phyloP scores from a whole-genome alignment of 2,329 filamentous ascomycete genomes.

The Macroventuria anomochaeta region DNA sequence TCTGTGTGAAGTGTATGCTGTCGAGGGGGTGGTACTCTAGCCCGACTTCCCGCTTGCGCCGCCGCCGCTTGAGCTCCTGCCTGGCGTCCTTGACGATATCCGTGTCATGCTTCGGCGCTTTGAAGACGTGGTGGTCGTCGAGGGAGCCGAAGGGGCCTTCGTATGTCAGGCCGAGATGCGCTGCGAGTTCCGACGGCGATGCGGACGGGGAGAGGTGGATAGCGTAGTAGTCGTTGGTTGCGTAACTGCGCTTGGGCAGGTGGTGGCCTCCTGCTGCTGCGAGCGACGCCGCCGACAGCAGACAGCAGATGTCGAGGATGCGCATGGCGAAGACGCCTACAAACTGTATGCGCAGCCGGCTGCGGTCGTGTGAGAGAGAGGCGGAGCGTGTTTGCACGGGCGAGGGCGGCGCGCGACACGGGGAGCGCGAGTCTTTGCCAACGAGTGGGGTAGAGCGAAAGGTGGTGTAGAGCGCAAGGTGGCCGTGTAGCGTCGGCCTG shows the following conservation, averaged over 20 bases:
- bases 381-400: neutral
- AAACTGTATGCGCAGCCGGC: conserved; percentile 19
- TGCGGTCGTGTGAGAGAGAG: conserved; percentile 20
- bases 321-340: conserved; percentile 39
- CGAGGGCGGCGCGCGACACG: neutral
- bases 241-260: conserved; percentile 71
- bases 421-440: too few relatives aligned
- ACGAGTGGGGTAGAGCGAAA: conserved; percentile 7
- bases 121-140: conserved; percentile 84
- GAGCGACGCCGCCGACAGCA: conserved; percentile 45
- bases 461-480: conserved; percentile 12
- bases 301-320: conserved; percentile 55
- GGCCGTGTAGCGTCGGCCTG: conserved; percentile 21
- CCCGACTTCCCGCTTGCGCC: conserved; percentile 65
- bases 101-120: conserved; percentile 65
- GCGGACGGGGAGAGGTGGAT: conserved; percentile 75
- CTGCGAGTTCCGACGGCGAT: conserved; percentile 72
- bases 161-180: conserved; percentile 75
- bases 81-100: conserved; percentile 60
- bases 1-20: conserved; percentile 77
- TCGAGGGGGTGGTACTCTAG: conserved; percentile 67
- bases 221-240: conserved; percentile 89
- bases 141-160: conserved; percentile 83
- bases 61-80: conserved; percentile 61
- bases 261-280: conserved; percentile 35